Evolutionary conservation across 805 yeast genomes (phyloP).

Genomic region (Wickerhamiella australiensis): DNA sequence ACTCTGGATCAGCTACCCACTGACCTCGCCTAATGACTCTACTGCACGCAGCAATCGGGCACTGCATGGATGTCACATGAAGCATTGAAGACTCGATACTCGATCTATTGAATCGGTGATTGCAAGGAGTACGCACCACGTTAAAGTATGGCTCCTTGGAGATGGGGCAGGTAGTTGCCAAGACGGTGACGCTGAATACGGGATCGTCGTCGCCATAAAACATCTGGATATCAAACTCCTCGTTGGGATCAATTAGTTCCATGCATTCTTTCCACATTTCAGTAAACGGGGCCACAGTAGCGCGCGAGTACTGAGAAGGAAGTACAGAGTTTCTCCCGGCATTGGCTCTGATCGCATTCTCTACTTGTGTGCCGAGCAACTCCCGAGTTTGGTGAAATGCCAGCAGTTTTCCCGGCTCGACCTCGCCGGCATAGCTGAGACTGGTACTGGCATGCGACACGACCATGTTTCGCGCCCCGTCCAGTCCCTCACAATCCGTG

Average conservation of each 20-base stretch:
- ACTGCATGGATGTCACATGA: not conserved
- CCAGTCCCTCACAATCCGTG: not conserved
- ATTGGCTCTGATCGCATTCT: not conserved
- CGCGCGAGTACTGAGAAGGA: conserved; percentile 1
- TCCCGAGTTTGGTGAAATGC: not conserved
- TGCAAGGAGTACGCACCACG: conserved; percentile 6
- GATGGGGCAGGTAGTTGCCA: not conserved
- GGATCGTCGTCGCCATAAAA: conserved; percentile 2
- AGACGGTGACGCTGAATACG: not conserved
- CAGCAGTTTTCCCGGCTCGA: conserved; percentile 1
- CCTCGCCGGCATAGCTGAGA: not conserved
- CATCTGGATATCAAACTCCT: not conserved
- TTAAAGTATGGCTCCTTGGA: not conserved
- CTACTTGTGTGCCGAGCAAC: not conserved
- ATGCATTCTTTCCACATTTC: conserved; percentile 4
- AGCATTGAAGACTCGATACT: not conserved
- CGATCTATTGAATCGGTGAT: not conserved
- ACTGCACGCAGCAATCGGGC: not conserved
- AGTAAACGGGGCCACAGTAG: not conserved
- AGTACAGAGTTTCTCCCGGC: not conserved
- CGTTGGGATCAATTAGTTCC: conserved; percentile 8
- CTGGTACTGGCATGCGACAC: not conserved
- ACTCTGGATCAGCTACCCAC: conserved; percentile 1
- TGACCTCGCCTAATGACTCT: not conserved
- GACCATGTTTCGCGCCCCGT: not conserved